These are phyloP conservation scores for Dentipellis sp. DNA, from an alignment of 768 basidiomycete genomes.

Conservation along the genomic window DNA sequence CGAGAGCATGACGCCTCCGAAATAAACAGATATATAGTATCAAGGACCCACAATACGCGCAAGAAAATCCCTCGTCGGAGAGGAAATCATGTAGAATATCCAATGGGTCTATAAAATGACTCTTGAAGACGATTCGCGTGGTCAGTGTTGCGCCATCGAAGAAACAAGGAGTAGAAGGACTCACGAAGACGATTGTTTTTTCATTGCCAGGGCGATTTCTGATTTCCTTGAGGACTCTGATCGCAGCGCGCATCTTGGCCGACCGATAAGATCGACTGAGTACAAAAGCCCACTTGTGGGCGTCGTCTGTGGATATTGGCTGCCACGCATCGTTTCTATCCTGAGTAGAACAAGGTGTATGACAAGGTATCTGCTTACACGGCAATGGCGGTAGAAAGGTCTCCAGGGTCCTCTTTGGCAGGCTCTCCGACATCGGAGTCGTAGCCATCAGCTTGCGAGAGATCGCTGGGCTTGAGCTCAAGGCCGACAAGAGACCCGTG, in stretches of 20 bases:
- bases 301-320: background rate
- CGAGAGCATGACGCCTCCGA: background rate
- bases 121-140: background rate
- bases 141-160: background rate
- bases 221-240: background rate
- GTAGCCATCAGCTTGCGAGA: too few species aligned
- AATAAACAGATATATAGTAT: background rate
- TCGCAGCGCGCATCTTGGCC: background rate
- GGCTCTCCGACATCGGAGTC: too few species aligned
- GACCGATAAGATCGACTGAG: background rate
- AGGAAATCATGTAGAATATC: background rate
- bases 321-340: background rate
- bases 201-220: background rate
- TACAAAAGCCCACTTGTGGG: background rate
- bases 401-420: background rate
- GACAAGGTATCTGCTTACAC: background rate
- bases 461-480: too few species aligned
- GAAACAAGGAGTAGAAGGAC: background rate
- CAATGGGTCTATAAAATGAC: background rate
- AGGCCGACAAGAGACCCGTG: too few species aligned
- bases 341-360: background rate
- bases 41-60: background rate
- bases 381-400: background rate
- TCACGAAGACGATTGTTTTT: constrained; percentile 7
- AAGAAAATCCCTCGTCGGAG: background rate